A percentile compares a stretch with the other conserved stretches of the same genome.
phyloP scores from a whole-genome alignment of 2,329 filamentous ascomycete genomes.

The Pseudonectria buxi region DNA sequence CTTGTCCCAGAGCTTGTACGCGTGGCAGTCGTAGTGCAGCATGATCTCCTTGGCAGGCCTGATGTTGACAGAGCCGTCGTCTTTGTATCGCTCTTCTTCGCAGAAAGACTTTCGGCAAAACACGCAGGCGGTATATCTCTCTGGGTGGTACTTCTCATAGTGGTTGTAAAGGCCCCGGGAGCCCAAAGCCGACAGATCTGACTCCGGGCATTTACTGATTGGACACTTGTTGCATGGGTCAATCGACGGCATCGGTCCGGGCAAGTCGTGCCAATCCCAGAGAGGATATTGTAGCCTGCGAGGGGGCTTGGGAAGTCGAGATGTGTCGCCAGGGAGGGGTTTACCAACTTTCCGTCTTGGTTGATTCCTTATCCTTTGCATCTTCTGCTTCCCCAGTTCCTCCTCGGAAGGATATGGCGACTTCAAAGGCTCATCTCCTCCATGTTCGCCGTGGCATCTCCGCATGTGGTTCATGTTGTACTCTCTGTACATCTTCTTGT shows the following conservation, averaged over 20 bases:
- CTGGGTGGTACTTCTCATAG: slow-evolving; percentile 4
- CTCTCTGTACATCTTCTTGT: no score
- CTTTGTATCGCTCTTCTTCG: neutral
- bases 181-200: slow-evolving; percentile 2
- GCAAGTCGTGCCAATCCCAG: slow-evolving; percentile 8
- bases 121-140: slow-evolving; percentile 3
- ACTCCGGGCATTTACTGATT: neutral
- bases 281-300: slow-evolving; percentile 8
- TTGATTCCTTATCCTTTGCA: neutral
- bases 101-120: slow-evolving; percentile 12
- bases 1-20: slow-evolving; percentile 14
- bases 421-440: no score
- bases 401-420: no score
- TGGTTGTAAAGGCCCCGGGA: slow-evolving; percentile 10
- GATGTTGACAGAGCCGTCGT: neutral
- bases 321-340: no score
- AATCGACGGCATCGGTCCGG: neutral
- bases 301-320: slow-evolving; percentile 1
- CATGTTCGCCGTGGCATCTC: no score
- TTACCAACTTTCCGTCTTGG: neutral
- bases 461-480: no score
- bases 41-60: slow-evolving; percentile 4
- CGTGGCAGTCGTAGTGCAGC: slow-evolving; percentile 17
- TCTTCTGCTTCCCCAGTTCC: no score
- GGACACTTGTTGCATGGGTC: slow-evolving; percentile 10